Base-by-base conservation (phyloP, 371 early-diverging fungal genomes). In the Mucor indicus region DNA sequence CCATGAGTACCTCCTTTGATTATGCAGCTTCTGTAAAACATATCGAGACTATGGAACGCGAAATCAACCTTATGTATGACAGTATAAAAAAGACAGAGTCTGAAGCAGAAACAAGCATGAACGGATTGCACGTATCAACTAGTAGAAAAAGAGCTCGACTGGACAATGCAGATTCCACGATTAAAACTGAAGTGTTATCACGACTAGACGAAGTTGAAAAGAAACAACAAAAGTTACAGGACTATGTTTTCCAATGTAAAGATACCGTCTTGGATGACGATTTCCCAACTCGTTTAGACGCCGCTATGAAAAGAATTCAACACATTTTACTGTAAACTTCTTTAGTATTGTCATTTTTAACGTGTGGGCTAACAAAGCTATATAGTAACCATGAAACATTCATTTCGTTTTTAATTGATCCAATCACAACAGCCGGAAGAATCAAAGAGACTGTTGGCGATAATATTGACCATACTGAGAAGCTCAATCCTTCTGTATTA, bases 351-450 rank as follows among this genome's bases (percentile, higher is more conserved):
- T 29, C 6, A 29, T 29, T 29, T 29, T 29, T 29, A 8, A 29
- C 12, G 12, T 29, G 30, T 8, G 8, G 6, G 12, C 12, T 6
- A 8, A 29, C 6, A 29, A 29, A 12, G 30, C 30, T 25, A 16
- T 27, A 32, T 52, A 62, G 62, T 30, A 62, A 62, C 8, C 62
- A 62, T 39, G 53, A 62, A 45, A 47, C 44, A 2, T 56, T 62
- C 33, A 52, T 62, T 38, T 29, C 53, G 3, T 62, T 38, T 27
- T 19, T 62, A 16, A 36, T 56, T 25, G 62, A 62, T 42, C 62
- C 62, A 20, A 54, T 60, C 21, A 24, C 60, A 4, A 41, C 54
- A 8, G 10, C 46, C 3, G 13, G 50, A 46, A 36, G 17, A 1
- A 2, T 27, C 22, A 13, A 38, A 43, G 40, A 5, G 3, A 12